Conservation (phyloP, 805 yeast species). For the Starmerella powellii region DNA sequence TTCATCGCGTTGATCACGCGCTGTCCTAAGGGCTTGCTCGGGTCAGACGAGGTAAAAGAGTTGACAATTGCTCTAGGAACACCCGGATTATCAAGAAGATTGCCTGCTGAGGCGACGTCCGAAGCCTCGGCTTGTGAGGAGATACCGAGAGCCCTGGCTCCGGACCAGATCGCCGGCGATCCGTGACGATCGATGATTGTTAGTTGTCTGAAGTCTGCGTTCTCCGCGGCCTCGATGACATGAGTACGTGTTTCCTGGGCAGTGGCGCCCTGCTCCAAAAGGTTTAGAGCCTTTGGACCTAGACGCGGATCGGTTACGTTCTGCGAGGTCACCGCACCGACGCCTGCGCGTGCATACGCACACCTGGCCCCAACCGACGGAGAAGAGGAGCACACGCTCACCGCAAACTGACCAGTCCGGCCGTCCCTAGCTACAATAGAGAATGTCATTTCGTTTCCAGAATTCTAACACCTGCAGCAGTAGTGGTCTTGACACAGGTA, state of each 20-base stretch:
- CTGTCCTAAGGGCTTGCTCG: conserved; percentile 9
- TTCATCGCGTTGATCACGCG: conserved; percentile 16
- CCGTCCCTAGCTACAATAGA: conserved; percentile 16
- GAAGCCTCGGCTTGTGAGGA: conserved; percentile 6
- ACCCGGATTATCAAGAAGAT: conserved; percentile 8
- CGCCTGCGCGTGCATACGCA: conserved; percentile 17
- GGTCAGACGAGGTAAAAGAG: conserved; percentile 6
- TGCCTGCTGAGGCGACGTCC: conserved; percentile 18
- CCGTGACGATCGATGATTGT: conserved; percentile 15
- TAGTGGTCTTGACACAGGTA: no score
- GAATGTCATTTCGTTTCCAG: conserved; percentile 10
- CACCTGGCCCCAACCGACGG: conserved; percentile 20
- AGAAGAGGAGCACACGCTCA: conserved; percentile 18
- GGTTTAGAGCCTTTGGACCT: conserved; percentile 14
- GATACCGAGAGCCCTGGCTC: conserved; percentile 14
- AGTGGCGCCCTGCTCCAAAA: conserved; percentile 7
- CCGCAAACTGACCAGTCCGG: conserved; percentile 16
- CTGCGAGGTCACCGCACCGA: conserved; percentile 19
- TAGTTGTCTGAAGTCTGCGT: conserved; percentile 14
- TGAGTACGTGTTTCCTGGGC: conserved; percentile 12
- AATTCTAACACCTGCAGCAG: not conserved
- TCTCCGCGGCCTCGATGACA: conserved; percentile 1
- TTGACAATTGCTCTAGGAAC: conserved; percentile 15
- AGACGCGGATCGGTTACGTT: conserved; percentile 20
- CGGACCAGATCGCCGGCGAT: conserved; percentile 16